Evolutionary conservation across 768 basidiomycete species (phyloP), one percentile per base, ranked within the genome.

Genomic region (Coprinopsis strossmayeri): DNA sequence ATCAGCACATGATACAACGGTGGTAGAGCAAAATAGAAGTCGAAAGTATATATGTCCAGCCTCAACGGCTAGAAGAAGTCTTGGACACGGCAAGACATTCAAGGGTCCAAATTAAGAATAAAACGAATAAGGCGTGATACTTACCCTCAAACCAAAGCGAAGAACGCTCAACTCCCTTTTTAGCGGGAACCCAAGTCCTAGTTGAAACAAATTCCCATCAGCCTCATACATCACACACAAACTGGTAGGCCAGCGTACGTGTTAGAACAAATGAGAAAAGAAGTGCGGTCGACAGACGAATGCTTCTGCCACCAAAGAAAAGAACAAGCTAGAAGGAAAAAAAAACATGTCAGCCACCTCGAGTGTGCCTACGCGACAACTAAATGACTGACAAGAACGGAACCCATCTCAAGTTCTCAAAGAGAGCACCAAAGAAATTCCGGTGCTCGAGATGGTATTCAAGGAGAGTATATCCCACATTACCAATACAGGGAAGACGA

Each of bases 131-230:
- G 9, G 11, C 39, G 37, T 32, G 48, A 39, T 26, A 35, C 56
- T 48, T 44, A 64, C 70, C 69, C 68, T 94, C 91, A 54, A 89
- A 80, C 79, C 87, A 91, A 72, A 94, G 91, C 49, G 91, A 90
- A 1, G 86, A 88, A 24, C 79, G 75, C 59, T 91, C 85, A 45
- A 93, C 88, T 66, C 90, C 88, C 65, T 94, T 92, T 56, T 68
- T 73, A 1, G 76, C 77, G 24, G 75, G 75, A 24, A 75, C 75
- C 76, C 76, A 77, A 27, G 74, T 76, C 75, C 73, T 76, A 42
- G 21, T 46, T 51, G 41, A 41, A 27, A 30, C 45, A 3, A 51
- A 47, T 53, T 11, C 40, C 40, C 40, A 17, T 38, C 40, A 42
- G 40, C 40, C 27, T 3, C 12, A 23, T 32, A 21, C 50, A 46